These are phyloP conservation scores for Aspergillus sojae DNA, from an alignment of 2,329 filamentous ascomycete genomes.

Conservation along the genomic window DNA sequence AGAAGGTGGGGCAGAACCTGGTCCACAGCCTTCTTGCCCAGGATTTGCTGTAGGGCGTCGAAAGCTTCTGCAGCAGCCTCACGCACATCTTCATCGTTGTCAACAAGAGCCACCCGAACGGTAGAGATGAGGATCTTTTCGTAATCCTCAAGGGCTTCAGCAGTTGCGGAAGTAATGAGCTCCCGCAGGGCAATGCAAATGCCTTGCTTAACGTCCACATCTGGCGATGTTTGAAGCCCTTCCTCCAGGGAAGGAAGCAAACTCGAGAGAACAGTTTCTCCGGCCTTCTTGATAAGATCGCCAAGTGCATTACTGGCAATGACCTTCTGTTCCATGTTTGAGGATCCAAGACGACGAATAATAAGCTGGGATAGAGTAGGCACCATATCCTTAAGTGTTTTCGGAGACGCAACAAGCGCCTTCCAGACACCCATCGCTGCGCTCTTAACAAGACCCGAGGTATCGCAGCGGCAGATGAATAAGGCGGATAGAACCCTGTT, in stretches of 20 bases:
- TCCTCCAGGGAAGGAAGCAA: conserved; percentile 90
- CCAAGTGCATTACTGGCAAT: conserved; percentile 97
- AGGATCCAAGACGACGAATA: conserved; percentile 88
- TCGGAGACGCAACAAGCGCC: conserved; percentile 86
- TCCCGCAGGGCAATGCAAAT: conserved; percentile 96
- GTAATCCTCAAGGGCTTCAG: conserved; percentile 88
- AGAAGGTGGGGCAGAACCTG: conserved; percentile 93
- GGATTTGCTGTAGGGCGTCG: conserved; percentile 87
- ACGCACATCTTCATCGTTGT: conserved; percentile 84
- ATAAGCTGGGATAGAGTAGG: conserved; percentile 93
- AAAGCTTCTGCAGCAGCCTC: conserved; percentile 97
- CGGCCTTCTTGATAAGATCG: conserved; percentile 94
- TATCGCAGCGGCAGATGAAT: conserved; percentile 97
- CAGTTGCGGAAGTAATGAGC: conserved; percentile 84
- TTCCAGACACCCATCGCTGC: conserved; percentile 96
- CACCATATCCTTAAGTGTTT: conserved; percentile 90
- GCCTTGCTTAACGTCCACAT: conserved; percentile 91
- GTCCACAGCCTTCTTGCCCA: conserved; percentile 93
- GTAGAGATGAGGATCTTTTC: conserved; percentile 95
- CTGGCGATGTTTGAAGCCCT: conserved; percentile 82
- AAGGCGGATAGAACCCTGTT: conserved; percentile 97
- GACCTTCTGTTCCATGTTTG: conserved; percentile 98
- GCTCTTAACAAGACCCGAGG: conserved; percentile 83
- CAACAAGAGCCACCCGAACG: conserved; percentile 87
- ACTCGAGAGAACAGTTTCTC: conserved; percentile 86